A percentile compares a stretch with the other conserved stretches of the same genome.
Evolutionary conservation across 2,329 filamentous ascomycete genomes (phyloP).

Genomic region (Aspergillus sp.): DNA sequence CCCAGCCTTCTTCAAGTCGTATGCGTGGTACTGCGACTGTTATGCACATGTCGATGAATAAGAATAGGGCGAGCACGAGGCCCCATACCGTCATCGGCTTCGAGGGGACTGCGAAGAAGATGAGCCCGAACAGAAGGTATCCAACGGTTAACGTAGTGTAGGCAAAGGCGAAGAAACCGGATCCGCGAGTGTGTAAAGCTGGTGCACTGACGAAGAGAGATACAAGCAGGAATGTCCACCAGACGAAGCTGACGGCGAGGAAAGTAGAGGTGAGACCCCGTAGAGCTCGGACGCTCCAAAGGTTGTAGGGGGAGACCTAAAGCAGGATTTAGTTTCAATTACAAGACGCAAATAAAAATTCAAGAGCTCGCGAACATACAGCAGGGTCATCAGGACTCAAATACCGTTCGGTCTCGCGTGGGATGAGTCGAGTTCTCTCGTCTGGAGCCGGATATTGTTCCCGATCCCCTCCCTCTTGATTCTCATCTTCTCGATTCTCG

Average conservation of each 20-base stretch:
- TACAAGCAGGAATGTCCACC: constrained; percentile 90
- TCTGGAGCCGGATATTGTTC: constrained; percentile 47
- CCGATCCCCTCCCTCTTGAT: constrained; percentile 27
- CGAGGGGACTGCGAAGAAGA: constrained; percentile 88
- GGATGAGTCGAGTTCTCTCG: constrained; percentile 68
- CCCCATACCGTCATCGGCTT: constrained; percentile 74
- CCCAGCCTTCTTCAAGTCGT: constrained; percentile 83
- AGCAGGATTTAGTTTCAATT: not conserved
- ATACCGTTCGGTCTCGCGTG: constrained; percentile 62
- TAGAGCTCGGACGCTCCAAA: constrained; percentile 83
- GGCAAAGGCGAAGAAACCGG: constrained; percentile 87
- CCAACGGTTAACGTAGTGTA: constrained; percentile 77
- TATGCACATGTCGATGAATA: constrained; percentile 75
- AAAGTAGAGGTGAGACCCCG: constrained; percentile 77
- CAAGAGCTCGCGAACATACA: constrained; percentile 49
- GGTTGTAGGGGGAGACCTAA: constrained; percentile 81
- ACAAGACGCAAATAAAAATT: not conserved
- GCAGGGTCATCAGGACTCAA: constrained; percentile 78
- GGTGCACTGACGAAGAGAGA: constrained; percentile 89
- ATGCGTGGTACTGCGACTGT: constrained; percentile 73
- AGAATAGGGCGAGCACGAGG: constrained; percentile 63
- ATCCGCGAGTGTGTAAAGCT: constrained; percentile 79
- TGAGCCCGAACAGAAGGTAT: constrained; percentile 71
- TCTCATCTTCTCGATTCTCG: constrained; percentile 37
- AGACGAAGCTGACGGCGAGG: constrained; percentile 73